Evolutionary conservation across 768 basidiomycete genomes (phyloP).

Genomic region (Rhodotorula diobovata): DNA sequence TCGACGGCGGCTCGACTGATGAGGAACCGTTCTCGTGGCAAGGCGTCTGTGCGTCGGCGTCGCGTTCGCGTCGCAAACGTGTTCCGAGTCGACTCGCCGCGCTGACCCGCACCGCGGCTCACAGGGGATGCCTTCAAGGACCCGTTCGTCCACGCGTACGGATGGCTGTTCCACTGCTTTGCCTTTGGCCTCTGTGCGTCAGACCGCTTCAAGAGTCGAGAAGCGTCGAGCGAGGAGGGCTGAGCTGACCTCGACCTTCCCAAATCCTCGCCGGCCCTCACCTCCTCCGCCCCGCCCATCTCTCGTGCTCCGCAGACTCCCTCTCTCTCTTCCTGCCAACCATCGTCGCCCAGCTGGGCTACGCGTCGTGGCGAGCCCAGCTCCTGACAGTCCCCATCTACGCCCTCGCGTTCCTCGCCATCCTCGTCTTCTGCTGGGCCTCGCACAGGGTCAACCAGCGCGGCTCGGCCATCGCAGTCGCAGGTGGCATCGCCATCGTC

Average conservation of each 20-base stretch:
- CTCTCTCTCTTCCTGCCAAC: slow-evolving; percentile 66
- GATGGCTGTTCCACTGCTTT: slow-evolving; percentile 60
- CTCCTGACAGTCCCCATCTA: slow-evolving; percentile 9
- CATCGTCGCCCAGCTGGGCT: slow-evolving; percentile 63
- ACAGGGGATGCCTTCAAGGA: slow-evolving; percentile 54
- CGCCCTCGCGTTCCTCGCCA: not conserved
- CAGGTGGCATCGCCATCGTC: slow-evolving; percentile 55
- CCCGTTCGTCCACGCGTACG: slow-evolving; percentile 61
- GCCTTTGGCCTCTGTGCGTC: slow-evolving; percentile 50
- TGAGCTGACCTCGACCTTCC: too few relatives aligned
- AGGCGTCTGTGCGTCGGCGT: slow-evolving; percentile 57
- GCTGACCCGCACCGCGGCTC: not conserved
- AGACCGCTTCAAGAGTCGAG: slow-evolving; percentile 56
- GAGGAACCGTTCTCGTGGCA: slow-evolving; percentile 59
- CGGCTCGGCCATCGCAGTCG: slow-evolving; percentile 57
- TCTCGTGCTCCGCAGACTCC: slow-evolving; percentile 53
- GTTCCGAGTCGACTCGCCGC: not conserved
- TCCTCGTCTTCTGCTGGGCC: slow-evolving; percentile 18
- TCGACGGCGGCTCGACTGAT: slow-evolving; percentile 58
- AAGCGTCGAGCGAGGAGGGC: slow-evolving; percentile 39
- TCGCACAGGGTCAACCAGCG: slow-evolving; percentile 48
- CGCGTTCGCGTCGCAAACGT: slow-evolving; percentile 43
- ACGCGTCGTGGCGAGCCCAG: slow-evolving; percentile 52
- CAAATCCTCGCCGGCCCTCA: too few relatives aligned
- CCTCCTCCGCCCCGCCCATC: too few relatives aligned